Percentiles rank a stretch among this genome's conserved stretches.
phyloP scores from a whole-genome alignment of 2,329 filamentous ascomycete species.

The Orbilia ellipsospora region DNA sequence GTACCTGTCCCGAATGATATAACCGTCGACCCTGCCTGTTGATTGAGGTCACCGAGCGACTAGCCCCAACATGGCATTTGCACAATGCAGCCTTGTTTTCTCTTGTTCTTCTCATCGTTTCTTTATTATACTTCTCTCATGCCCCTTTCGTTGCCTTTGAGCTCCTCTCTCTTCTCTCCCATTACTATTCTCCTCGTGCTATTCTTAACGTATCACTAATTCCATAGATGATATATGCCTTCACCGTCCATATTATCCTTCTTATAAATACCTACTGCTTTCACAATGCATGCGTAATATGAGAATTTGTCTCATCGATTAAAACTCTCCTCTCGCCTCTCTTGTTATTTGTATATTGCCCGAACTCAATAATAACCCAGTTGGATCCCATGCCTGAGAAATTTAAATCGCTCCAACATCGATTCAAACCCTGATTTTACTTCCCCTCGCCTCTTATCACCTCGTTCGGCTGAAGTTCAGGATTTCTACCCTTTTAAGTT shows the following conservation, averaged over 20 bases:
- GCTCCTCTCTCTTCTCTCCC: neutral
- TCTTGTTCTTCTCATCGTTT: slow-evolving; percentile 18
- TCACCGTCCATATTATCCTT: too few species aligned
- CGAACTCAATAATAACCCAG: neutral
- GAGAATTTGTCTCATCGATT: too few species aligned
- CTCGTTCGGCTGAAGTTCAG: too few species aligned
- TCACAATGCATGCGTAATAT: neutral
- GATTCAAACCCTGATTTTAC: neutral
- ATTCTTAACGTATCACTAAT: neutral
- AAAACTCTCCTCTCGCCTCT: neutral
- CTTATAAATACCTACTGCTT: slow-evolving; percentile 7
- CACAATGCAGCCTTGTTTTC: slow-evolving; percentile 44
- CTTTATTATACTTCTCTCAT: slow-evolving; percentile 27
- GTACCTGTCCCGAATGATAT: slow-evolving; percentile 40
- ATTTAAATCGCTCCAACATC: slow-evolving; percentile 11
- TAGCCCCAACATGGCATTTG: slow-evolving; percentile 34
- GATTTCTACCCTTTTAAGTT: too few species aligned
- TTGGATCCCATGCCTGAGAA: neutral
- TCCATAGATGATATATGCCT: too few species aligned
- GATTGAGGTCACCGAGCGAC: neutral
- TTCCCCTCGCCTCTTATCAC: neutral
- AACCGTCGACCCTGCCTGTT: slow-evolving; percentile 27
- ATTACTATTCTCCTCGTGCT: neutral
- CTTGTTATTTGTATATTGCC: neutral
- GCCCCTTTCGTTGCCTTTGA: slow-evolving; percentile 34